Base-by-base conservation (phyloP, 345 rosid genomes). In the Syzygium jambos region DNA sequence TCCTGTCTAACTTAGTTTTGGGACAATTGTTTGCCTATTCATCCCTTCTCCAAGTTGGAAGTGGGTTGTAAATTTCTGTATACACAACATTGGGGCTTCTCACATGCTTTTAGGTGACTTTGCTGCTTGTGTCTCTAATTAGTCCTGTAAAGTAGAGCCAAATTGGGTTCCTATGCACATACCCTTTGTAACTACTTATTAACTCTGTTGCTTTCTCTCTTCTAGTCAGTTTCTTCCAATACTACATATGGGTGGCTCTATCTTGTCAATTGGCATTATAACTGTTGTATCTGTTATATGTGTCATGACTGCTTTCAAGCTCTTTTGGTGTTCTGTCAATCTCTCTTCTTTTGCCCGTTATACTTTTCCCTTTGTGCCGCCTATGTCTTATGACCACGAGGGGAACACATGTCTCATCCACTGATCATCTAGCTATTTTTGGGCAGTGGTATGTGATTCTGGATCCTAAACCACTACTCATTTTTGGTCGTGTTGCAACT, bases 41-140 rank as follows among this genome's bases (percentile, higher is more conserved):
- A 73, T 73, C 80, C 49, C 80, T 73, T 73, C 80, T 38, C 80
- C 38, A 73, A 38, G 85, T 89, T 84, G 92, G 91, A 86, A 89
- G 88, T 91, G 93, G 92, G 89, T 90, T 94, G 95, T 94, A 94
- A 85, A 92, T 94, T 89, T 88, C 90, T 90, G 93, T 89, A 93
- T 91, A 93, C 91, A 85, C 89, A 90, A 88, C 91, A 89, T 86
- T 90, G 89, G 88, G 90, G 89, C 87, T 55, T 88, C 87, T 92
- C 85, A 89, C 91, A 89, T 88, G 90, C 90, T 83, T 90, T 88
- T 90, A 86, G 92, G 87, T 89, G 89, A 85, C 88, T 90, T 90
- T 88, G 89, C 68, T 87, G 88, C 89, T 87, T 90, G 90, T 86
- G 88, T 73, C 49, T 73, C 80, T 38, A 73, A 34, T 73, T 73